Percentiles rank a stretch among this genome's conserved stretches.
These are phyloP conservation scores for Bipolaris zeicola DNA, from an alignment of 2,329 filamentous ascomycete species.

Conservation along the genomic window DNA sequence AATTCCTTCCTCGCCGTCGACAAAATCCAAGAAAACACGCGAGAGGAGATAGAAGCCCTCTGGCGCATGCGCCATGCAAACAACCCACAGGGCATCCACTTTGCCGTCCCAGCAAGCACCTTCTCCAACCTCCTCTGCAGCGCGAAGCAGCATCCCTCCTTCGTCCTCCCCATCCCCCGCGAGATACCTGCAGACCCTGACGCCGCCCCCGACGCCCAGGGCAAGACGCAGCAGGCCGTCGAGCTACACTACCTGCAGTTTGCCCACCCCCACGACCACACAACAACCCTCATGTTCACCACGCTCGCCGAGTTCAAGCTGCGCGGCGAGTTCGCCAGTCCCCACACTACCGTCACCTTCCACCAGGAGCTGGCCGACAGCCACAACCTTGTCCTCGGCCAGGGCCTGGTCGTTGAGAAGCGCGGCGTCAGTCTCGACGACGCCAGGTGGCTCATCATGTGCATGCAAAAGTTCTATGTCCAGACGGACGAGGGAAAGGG, in stretches of 20 bases:
- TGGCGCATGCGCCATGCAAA: conserved; percentile 88
- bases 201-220: conserved; percentile 15
- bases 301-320: conserved; percentile 92
- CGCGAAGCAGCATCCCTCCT: conserved; percentile 79
- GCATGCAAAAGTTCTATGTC: conserved; percentile 89
- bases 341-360: conserved; percentile 93
- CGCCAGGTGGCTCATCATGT: conserved; percentile 89
- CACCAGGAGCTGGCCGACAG: conserved; percentile 77
- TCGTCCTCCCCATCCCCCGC: conserved; percentile 85
- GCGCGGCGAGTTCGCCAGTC: conserved; percentile 84
- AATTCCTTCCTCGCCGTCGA: conserved; percentile 76
- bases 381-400: conserved; percentile 82
- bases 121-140: conserved; percentile 73
- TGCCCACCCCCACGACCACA: conserved; percentile 76
- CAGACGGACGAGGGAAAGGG: conserved; percentile 60
- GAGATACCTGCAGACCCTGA: conserved; percentile 44
- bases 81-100: conserved; percentile 78
- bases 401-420: conserved; percentile 77
- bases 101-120: conserved; percentile 74
- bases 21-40: conserved; percentile 74
- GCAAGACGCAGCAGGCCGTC: conserved; percentile 62
- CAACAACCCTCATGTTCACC: conserved; percentile 78
- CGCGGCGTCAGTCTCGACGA: conserved; percentile 78
- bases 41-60: conserved; percentile 81
- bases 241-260: conserved; percentile 98